Percentiles rank a stretch among this genome's conserved stretches.
Evolutionary conservation across 2,329 filamentous ascomycete genomes (phyloP).

Genomic region (Aspergillus hortae): DNA sequence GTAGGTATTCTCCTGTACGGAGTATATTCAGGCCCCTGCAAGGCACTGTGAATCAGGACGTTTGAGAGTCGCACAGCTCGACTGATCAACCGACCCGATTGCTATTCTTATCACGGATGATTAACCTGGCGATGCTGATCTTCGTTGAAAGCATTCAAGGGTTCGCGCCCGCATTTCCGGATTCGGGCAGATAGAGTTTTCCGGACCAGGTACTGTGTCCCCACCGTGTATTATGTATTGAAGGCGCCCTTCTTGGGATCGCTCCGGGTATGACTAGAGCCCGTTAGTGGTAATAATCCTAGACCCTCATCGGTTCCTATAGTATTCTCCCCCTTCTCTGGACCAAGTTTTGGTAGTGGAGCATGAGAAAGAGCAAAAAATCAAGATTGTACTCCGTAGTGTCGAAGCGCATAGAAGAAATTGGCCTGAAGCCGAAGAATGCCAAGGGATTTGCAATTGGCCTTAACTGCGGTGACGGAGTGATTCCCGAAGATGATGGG

Average conservation of each 20-base stretch:
- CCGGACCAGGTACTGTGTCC: conserved; percentile 12
- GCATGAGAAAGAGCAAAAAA: not conserved
- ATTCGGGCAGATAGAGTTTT: conserved; percentile 18
- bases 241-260: conserved; percentile 9
- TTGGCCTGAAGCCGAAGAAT: not conserved
- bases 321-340: not conserved
- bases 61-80: not conserved
- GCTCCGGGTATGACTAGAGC: conserved; percentile 1
- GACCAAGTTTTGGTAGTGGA: not conserved
- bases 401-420: not conserved
- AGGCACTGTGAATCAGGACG: too few relatives aligned
- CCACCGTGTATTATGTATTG: conserved; percentile 6
- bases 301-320: not conserved
- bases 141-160: conserved; percentile 8
- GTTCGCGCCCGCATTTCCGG: conserved; percentile 11
- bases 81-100: not conserved
- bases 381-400: too few relatives aligned
- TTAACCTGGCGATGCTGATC: conserved; percentile 9
- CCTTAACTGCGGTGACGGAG: conserved; percentile 1
- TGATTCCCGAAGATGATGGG: conserved; percentile 9
- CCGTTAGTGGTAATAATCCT: conserved; percentile 3
- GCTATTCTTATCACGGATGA: not conserved
- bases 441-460: conserved; percentile 1
- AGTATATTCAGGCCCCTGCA: not conserved
- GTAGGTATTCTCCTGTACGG: not conserved